Conservation (phyloP, 495 filamentous ascomycete species). For the Halenospora varia region DNA sequence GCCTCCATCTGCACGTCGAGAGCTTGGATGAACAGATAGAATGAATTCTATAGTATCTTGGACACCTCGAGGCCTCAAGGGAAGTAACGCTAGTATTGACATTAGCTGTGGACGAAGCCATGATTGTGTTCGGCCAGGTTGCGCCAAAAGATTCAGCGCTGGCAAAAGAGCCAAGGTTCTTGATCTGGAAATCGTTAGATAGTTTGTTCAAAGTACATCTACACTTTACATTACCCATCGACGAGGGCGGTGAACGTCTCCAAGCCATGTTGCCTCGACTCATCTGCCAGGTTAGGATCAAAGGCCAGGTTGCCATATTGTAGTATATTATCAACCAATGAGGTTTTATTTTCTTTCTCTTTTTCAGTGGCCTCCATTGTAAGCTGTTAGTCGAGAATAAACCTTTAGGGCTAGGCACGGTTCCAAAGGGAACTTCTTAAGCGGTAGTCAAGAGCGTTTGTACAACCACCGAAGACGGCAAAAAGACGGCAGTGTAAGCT, state of each 20-base stretch:
- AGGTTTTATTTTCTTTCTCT: conserved; percentile 2
- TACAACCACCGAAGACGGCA: too few relatives aligned
- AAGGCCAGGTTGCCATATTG: conserved; percentile 21
- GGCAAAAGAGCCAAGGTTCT: conserved; percentile 39
- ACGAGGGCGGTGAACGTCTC: conserved; percentile 16
- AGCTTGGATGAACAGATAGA: conserved; percentile 49
- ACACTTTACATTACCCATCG: conserved; percentile 12
- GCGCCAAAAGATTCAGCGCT: conserved; percentile 41
- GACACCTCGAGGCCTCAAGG: conserved; percentile 62
- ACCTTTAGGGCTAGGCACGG: too few relatives aligned
- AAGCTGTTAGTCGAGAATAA: too few relatives aligned
- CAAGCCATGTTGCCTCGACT: conserved; percentile 6
- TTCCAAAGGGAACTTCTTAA: too few relatives aligned
- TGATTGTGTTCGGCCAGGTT: conserved; percentile 36
- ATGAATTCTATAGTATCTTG: conserved; percentile 69
- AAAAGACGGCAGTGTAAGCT: too few relatives aligned
- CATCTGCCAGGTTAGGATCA: conserved; percentile 19
- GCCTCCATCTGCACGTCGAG: conserved; percentile 20
- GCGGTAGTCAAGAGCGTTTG: too few relatives aligned
- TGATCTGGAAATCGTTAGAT: conserved; percentile 29
- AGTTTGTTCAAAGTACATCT: not conserved
- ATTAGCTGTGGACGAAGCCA: conserved; percentile 51
- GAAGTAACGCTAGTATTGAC: conserved; percentile 55
- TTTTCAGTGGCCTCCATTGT: not conserved
- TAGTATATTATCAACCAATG: conserved; percentile 20